Evolutionary conservation across 768 basidiomycete species (phyloP), one percentile per base, ranked within the genome.

Genomic region (Serendipita sp.): DNA sequence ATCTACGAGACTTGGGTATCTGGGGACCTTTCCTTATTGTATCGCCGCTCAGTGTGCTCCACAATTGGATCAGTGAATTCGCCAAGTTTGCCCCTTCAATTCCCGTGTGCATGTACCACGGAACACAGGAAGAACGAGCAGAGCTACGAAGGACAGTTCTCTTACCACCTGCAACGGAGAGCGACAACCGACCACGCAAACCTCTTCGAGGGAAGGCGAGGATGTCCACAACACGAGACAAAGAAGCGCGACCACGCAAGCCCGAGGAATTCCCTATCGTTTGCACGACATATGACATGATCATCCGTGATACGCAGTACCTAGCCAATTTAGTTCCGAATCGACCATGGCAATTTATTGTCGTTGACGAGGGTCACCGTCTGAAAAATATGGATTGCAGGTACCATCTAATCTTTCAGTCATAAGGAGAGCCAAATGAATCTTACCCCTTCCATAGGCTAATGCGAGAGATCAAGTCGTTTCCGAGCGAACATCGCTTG

Each of bases 311-410:
- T 72, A 81, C 85, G 34, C 73, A 77, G 43, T 80, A 85, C 68
- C 79, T 87, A 62, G 73, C 76, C 52, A 79, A 79, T 65, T 88
- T 88, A 71, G 52, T 53, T 53, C 52, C 52, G 16, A 27, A 27
- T 53, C 52, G 52, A 13, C 75, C 81, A 46, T 91, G 87, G 87
- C 84, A 88, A 29, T 96, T 94, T 71, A 91, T 98, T 71, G 90
- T 98, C 65, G 95, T 99, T 2, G 91, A 94, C 71, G 91, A 95
- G 74, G 91, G 95, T 0, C 96, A 99, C 74, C 79, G 95, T 27
- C 73, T 99, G 71, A 98, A 98, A 77, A 99, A 99, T 70, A 77
- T 95, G 65, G 83, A 97, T 70, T 92, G 91, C 74, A 86, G 83
- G 75, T 76, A 68, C 72, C 75, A 67, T 64, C 6, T 36, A 11